phyloP scores from a whole-genome alignment of 257 asterid species.

The Gardenia jasminoides region DNA sequence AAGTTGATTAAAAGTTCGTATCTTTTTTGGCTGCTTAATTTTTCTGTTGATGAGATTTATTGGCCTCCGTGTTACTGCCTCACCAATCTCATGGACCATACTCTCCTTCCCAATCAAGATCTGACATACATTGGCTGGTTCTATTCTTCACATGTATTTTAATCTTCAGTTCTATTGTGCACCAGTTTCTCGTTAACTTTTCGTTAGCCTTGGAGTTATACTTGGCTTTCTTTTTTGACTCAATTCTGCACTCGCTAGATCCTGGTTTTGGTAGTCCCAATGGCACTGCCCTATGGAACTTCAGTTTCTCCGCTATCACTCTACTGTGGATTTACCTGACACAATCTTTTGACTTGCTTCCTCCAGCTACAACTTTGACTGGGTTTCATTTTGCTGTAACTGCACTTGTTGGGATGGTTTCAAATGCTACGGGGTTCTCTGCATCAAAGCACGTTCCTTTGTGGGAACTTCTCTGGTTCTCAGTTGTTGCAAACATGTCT shows the following conservation, averaged over 20 bases:
- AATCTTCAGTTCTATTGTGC: background rate
- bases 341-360: constrained; percentile 6
- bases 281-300: background rate
- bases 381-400: constrained; percentile 96
- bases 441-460: constrained; percentile 86
- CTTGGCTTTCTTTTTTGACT: background rate
- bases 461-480: constrained; percentile 99
- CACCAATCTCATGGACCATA: background rate
- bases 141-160: background rate
- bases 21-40: no score
- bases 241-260: background rate
- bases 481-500: constrained; percentile 87
- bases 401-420: constrained; percentile 89
- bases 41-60: background rate
- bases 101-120: background rate
- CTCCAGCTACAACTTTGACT: constrained; percentile 90
- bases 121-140: background rate
- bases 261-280: background rate
- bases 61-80: background rate
- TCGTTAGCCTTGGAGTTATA: background rate
- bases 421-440: constrained; percentile 86
- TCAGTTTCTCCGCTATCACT: background rate
- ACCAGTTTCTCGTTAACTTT: background rate
- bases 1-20: background rate
- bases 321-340: background rate